A percentile compares a stretch with the other conserved stretches of the same genome.
phyloP scores from a whole-genome alignment of 768 basidiomycete species.

The Stropharia rugosoannulata region DNA sequence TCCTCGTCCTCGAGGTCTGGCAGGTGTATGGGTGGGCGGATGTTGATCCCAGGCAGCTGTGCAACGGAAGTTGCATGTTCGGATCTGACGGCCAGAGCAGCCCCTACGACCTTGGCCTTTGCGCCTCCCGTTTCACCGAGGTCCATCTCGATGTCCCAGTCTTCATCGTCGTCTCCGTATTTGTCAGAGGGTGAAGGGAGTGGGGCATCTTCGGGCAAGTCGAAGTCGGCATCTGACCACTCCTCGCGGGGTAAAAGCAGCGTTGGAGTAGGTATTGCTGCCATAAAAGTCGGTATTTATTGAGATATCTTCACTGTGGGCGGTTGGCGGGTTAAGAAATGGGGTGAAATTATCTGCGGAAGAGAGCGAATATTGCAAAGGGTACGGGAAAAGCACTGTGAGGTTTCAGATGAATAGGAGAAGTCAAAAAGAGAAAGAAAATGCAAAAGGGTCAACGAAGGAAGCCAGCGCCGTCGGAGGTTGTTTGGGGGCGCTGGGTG shows the following conservation, averaged over 20 bases:
- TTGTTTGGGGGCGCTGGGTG: constrained; percentile 13
- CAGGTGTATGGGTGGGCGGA: constrained; percentile 60
- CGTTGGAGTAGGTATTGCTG: constrained; percentile 58
- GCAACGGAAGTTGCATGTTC: constrained; percentile 29
- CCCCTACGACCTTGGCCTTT: constrained; percentile 38
- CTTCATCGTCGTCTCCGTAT: constrained; percentile 59
- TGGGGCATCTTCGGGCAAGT: constrained; percentile 72
- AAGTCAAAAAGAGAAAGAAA: constrained; percentile 3
- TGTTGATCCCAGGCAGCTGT: constrained; percentile 45
- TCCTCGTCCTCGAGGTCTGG: constrained; percentile 58
- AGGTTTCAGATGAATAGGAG: constrained; percentile 12
- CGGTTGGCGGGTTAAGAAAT: not conserved
- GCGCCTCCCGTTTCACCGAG: constrained; percentile 56
- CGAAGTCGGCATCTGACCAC: constrained; percentile 88
- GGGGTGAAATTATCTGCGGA: not conserved
- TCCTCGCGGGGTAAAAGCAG: constrained; percentile 62
- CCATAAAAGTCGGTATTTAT: constrained; percentile 39
- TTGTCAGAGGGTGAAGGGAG: constrained; percentile 67
- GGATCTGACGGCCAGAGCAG: constrained; percentile 36
- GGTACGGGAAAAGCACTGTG: not conserved
- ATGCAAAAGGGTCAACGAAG: not conserved
- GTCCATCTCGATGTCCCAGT: constrained; percentile 83
- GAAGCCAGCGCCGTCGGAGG: constrained; percentile 8
- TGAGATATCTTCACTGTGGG: not conserved
- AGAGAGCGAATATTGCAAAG: constrained; percentile 5